Base-by-base conservation (phyloP, 2,329 filamentous ascomycete species). In the Verticillium albo-atrum region DNA sequence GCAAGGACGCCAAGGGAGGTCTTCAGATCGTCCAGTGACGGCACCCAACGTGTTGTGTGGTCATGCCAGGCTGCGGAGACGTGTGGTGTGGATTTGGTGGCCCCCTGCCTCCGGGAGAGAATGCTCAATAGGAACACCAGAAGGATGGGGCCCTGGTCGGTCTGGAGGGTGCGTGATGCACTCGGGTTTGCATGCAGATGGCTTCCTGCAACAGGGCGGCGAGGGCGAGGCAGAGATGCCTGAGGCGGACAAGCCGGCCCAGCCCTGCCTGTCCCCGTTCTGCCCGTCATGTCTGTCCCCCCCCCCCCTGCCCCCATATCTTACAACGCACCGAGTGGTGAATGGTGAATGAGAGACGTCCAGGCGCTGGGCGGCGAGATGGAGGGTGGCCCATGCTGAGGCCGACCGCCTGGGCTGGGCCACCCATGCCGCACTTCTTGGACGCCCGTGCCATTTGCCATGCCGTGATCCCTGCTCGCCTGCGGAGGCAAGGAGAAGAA, bases 181-280 rank as follows among this genome's bases (percentile, higher is more conserved):
- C 42, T 20, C 42, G 25, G 37, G 42, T 47, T 47, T 42, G n/a
- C 42, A 20, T 47, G n/a, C 42, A 47, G 9, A 23, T 47, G n/a
- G n/a, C 42, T 23, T 47, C n/a, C 42, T 23, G 42, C 42, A 47
- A n/a, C 42, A 47, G 42, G 42, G 42, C 42, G 42, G 42, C 42
- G 56, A 35, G 42, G 30, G 20, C 17, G 28, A 63, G 55, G 61
- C 57, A 61, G 10, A 9, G 23, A 30, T 62, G 62, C 62, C 62
- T 63, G 56, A 63, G 62, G 62, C 58, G 5, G 6, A 20, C 42
- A 47, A 47, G 42, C 20, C 42, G 42, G 42, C 17, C 42, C 42
- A 54, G 67, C 59, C 58, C 61, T 66, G 26, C 50, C 7, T 47
- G 42, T 56, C 30, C 58, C 47, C 23, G 23, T 55, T 26, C 28